Evolutionary conservation across 1,139 yeast species (phyloP).

Genomic region (Yamadazyma oceani): DNA sequence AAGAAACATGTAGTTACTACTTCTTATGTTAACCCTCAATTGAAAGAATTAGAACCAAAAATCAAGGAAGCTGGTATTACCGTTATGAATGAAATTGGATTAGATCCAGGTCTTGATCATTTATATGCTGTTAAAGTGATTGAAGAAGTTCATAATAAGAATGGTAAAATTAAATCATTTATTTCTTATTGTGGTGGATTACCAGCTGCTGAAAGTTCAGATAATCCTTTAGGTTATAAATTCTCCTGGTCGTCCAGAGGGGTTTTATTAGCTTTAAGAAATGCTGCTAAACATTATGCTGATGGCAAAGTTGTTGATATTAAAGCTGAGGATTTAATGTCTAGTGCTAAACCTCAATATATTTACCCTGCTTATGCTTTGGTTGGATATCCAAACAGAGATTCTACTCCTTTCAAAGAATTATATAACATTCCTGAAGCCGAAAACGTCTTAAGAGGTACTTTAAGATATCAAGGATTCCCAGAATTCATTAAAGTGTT

Average conservation of each 20-base stretch:
- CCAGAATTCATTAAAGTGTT: constrained; percentile 95
- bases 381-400: constrained; percentile 97
- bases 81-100: constrained; percentile 90
- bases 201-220: constrained; percentile 97
- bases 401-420: constrained; percentile 90
- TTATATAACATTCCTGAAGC: constrained; percentile 96
- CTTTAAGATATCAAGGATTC: constrained; percentile 97
- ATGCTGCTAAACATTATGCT: constrained; percentile 85
- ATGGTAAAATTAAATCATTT: constrained; percentile 92
- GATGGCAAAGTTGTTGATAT: constrained; percentile 81
- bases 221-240: constrained; percentile 97
- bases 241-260: constrained; percentile 99
- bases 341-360: constrained; percentile 90
- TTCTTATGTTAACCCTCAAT: constrained; percentile 91
- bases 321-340: constrained; percentile 90
- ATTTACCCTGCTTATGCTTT: constrained; percentile 95
- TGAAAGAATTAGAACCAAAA: constrained; percentile 75
- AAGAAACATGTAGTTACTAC: constrained; percentile 96
- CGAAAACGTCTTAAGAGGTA: constrained; percentile 94
- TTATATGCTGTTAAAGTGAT: constrained; percentile 97
- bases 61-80: constrained; percentile 84
- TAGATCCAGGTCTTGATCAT: constrained; percentile 98
- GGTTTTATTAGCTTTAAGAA: constrained; percentile 91
- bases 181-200: constrained; percentile 97
- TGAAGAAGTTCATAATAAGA: constrained; percentile 88